Evolutionary conservation across 2,329 filamentous ascomycete species (phyloP), one percentile per base, ranked within the genome.

Genomic region (Fusarium buxicola): DNA sequence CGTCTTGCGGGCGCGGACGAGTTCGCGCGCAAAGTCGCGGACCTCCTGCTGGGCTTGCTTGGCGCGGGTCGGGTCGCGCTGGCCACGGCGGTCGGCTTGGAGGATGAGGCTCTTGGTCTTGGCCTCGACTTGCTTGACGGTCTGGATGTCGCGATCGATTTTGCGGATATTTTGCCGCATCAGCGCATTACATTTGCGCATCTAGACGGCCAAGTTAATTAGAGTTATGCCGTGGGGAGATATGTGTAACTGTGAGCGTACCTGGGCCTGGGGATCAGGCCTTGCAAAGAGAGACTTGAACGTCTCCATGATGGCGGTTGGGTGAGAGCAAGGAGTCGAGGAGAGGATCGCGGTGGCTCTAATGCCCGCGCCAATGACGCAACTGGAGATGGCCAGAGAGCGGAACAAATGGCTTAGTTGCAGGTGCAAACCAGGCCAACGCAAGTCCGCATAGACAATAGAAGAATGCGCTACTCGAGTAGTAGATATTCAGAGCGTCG

Each of bases 141-240:
- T 83, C 50, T 84, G 79, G 74, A 99, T 94, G 78, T 98, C 94
- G 74, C 95, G 94, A 77, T 99, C 95, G 71, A 99, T 86, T 75
- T 96, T 94, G 73, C 95, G 93, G 62, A 92, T 90, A 78, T 98
- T 97, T 74, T 88, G 82, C 60, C 94, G 92, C 71, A 99, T 90
- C 61, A 98, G 86, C 60, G 87, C 82, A 77, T 97, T 97, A 79
- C 94, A 98, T 89, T 97, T 98, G 64, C 94, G 89, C 79, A 95
- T 90, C 94, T 99, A 71, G 45, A 50, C 28, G 30, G 43, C 55
- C 28, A 38, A 46, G 50, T 52, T 24, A 57, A 44, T 43, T 47
- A 15, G 18, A 24, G 41, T 36, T 31, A 16, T 36, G 39, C 28
- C 43, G 53, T 38, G 34, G 11, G 25, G 25, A 47, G 39, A 28